Base-by-base conservation (phyloP, 371 early-diverging fungal species). In the Syncephalastrum sp. region DNA sequence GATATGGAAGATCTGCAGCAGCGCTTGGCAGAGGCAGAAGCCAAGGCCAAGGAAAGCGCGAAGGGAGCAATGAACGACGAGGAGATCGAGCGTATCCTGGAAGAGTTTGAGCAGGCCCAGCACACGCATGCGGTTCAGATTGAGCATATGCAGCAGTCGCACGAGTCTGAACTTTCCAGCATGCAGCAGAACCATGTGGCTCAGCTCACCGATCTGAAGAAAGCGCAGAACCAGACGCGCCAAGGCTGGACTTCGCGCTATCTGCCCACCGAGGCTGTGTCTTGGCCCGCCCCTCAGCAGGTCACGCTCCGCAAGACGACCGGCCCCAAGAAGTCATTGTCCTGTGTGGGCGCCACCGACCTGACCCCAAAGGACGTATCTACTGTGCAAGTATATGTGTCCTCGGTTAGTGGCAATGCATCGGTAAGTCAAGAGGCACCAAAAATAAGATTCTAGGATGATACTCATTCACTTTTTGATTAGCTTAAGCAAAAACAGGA, bases 81-180 rank as follows among this genome's bases (percentile, higher is more conserved):
- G 16, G 92, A 93, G 59, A 59, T 94, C 4, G 88, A 88, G 27
- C 87, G 90, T 14, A 73, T 94, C 47, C 79, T 94, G 53, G 84
- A 86, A 19, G 92, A 92, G 68, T 86, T 94, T 54, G 79, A 79
- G 29, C 67, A 70, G 46, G 69, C 70, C 16, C 72, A 79, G 38
- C 74, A 79, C 25, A 57, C 65, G 7, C 65, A 71, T 42, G 57
- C 65, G 21, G 72, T 70, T 7, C 63, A 74, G 50, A 65, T 79
- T 1, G 59, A 79, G 50, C 57, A 64, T 27, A 46, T 79, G n/a
- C 65, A 79, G 46, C 53, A 71, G 50, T 69, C 69, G 15, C 79
- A 79, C 53, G 61, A 75, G 50, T 59, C 60, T 4, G 74, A 73
- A 47, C 46, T 75, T 13, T 47, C 62, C 5, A 51, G 64, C 54